Evolutionary conservation across 2,329 filamentous ascomycete species (phyloP), one percentile per base, ranked within the genome.

Genomic region (Helotiales sp.): DNA sequence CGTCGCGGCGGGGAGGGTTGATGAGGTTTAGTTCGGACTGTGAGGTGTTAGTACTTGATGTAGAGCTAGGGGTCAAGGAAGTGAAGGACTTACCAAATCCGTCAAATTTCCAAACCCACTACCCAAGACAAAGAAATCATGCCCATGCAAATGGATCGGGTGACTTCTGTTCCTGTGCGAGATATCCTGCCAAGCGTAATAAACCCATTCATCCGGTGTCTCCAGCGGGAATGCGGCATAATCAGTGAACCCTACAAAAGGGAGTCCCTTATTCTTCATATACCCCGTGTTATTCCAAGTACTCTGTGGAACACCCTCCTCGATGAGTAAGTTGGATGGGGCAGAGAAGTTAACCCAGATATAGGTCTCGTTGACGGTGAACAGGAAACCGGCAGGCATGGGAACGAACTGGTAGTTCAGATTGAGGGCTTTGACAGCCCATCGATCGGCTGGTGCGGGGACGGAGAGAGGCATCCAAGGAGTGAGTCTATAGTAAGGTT

Each of bases 141-240:
- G 82, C 17, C 86, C 86, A 73, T 90, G 86, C 4, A 89, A 70
- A 70, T 90, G 86, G 70, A 89, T 85, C 0, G 87, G 85, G 63
- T 89, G 81, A 2, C 78, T 79, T 27, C 9, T 40, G 9, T 63
- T 44, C 83, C 2, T 87, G 66, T 29, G 83, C 24, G 44, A 31
- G 44, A 42, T 42, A 22, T 42, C 38, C 25, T 42, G 38, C 19
- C 22, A 22, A 5, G 38, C 74, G 71, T 46, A 79, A 78, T 65
- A 84, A 6, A 55, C 52, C 52, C 52, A 76, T 1, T 88, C 67
- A 25, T 84, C 74, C 76, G 27, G 53, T 25, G 42, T n/a, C n/a
- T n/a, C n/a, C n/a, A 60, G 30, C 15, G 38, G 25, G 27, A 42
- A 53, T 4, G 38, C 34, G 36, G 24, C 17, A 27, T 42, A 42